Percentiles rank a stretch among this genome's conserved stretches.
Evolutionary conservation across 495 filamentous ascomycete genomes (phyloP).

Genomic region (Penicillium cataractarum): DNA sequence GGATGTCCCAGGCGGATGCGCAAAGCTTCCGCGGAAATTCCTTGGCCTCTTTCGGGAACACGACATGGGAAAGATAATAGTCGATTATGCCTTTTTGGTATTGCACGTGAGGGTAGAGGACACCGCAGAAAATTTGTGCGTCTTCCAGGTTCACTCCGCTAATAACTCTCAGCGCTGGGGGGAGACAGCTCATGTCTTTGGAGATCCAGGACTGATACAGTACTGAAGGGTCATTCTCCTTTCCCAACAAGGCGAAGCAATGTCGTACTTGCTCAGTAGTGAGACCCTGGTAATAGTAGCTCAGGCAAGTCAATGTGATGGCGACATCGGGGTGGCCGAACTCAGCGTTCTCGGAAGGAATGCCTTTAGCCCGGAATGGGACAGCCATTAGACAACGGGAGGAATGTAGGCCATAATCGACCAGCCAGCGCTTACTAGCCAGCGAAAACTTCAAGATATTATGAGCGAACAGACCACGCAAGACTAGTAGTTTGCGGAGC

Average conservation of each 20-base stretch:
- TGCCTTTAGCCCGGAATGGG: slow-evolving; percentile 66
- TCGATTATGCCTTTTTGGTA: slow-evolving; percentile 54
- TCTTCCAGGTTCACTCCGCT: slow-evolving; percentile 61
- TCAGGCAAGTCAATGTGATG: slow-evolving; percentile 42
- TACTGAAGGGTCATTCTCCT: slow-evolving; percentile 54
- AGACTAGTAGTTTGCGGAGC: slow-evolving; percentile 45
- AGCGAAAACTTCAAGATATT: slow-evolving; percentile 57
- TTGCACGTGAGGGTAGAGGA: slow-evolving; percentile 54
- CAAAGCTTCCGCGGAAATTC: slow-evolving; percentile 63
- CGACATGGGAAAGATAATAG: slow-evolving; percentile 58
- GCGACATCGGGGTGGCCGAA: slow-evolving; percentile 29
- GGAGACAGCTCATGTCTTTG: slow-evolving; percentile 33
- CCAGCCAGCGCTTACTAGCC: slow-evolving; percentile 61
- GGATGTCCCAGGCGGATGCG: slow-evolving; percentile 67
- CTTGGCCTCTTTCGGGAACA: slow-evolving; percentile 64
- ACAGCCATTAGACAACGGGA: slow-evolving; percentile 60
- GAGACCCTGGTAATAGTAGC: slow-evolving; percentile 68
- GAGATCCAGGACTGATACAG: slow-evolving; percentile 56
- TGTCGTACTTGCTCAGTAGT: slow-evolving; percentile 48
- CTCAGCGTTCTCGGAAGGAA: slow-evolving; percentile 61
- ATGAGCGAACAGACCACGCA: slow-evolving; percentile 60
- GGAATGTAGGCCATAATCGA: slow-evolving; percentile 63
- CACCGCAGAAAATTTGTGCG: slow-evolving; percentile 27
- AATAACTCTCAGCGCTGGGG: slow-evolving; percentile 43
- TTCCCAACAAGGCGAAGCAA: slow-evolving; percentile 49